Base-by-base conservation (phyloP, 495 filamentous ascomycete species). In the Penicillium taxi region DNA sequence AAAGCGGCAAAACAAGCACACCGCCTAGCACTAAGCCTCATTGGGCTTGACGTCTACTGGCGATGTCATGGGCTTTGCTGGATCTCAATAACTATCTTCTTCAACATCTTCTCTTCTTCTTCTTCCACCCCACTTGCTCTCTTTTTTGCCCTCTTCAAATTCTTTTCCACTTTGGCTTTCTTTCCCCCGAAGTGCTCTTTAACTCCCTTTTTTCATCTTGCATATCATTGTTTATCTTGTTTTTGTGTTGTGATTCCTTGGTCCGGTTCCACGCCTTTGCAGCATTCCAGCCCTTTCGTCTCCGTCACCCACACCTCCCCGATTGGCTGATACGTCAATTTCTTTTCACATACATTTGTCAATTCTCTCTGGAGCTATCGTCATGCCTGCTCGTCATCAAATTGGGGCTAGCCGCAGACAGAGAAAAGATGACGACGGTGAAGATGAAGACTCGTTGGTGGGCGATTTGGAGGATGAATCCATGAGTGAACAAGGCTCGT, bases 391-490 rank as follows among this genome's bases (percentile, higher is more conserved):
- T 22, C 78, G 81, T 60, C 82, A 74, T 64, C 80, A 83, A 50
- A 67, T 82, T 54, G 77, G 84, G 63, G 77, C 80, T 40, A 84
- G 81, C 56, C 80, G 85, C 50, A 75, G 86, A 52, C 72, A 78
- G 52, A 65, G 66, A 45, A 70, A 81, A 41, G 85, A 88, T 50
- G 86, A 94, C 46, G 86, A 91, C 47, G 82, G 78, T 41, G 71
- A 73, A 47, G 84, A 86, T 39, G 81, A 80, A 42, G 76, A 75
- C 37, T 75, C 71, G 29, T 67, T 81, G 36, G 70, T 66, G 39
- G 75, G 77, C 32, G 81, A 82, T 21, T 47, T 82, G 15, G 83
- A 84, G 24, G 84, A 94, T 51, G 85, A 90, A 60, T 89, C 84
- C 18, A 54, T 88, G 59, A 90, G 82, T 53, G 86, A 91, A 51